phyloP scores from a whole-genome alignment of 345 rosid genomes.

The Eucalyptus paniculata region DNA sequence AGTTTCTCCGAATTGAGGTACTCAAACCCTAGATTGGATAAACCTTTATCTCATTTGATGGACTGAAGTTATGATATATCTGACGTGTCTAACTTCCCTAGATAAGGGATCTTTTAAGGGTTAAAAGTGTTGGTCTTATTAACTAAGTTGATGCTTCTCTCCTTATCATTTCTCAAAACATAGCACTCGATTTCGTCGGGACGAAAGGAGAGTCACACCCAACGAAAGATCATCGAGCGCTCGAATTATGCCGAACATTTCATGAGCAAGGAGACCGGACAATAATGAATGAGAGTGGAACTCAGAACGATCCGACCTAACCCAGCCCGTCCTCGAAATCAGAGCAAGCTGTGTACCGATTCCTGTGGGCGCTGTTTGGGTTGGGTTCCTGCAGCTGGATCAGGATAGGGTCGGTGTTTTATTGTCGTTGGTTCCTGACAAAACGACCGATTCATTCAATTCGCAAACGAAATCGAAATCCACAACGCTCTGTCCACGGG shows the following conservation, averaged over 20 bases:
- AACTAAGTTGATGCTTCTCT: neutral
- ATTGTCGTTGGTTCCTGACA: neutral
- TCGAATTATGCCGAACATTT: neutral
- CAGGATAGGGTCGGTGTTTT: neutral
- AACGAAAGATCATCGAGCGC: neutral
- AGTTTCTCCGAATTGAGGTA: too few relatives aligned
- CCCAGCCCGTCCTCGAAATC: neutral
- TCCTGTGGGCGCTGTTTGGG: neutral
- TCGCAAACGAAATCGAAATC: neutral
- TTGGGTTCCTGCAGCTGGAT: accelerated
- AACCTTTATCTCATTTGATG: accelerated
- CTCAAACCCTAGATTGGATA: accelerated
- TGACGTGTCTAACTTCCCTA: neutral
- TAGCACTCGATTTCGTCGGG: accelerated
- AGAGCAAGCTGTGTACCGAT: neutral
- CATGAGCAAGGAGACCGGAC: neutral
- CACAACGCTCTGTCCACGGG: neutral
- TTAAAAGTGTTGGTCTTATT: neutral
- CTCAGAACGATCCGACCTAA: neutral
- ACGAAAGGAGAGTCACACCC: neutral
- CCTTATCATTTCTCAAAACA: neutral
- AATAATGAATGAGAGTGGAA: neutral
- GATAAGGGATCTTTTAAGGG: neutral
- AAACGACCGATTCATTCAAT: neutral
- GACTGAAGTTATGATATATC: accelerated